Evolutionary conservation across 2,329 filamentous ascomycete species (phyloP), one percentile per base, ranked within the genome.

Genomic region (Annulohypoxylon truncatum): DNA sequence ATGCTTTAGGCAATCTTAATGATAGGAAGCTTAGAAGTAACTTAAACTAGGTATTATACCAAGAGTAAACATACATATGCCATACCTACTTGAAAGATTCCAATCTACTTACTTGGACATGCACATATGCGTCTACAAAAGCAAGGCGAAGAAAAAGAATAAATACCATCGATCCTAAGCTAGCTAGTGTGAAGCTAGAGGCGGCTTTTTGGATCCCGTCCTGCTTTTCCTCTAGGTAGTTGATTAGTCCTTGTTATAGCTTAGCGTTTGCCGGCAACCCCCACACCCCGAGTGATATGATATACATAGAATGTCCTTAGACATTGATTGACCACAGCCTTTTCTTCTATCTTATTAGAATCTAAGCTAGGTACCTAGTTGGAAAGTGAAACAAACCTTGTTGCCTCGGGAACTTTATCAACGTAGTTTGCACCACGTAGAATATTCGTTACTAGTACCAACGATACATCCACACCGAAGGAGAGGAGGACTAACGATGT

Each of bases 231-330:
- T 20, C 3, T 44, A 24, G 12, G 29, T 31, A 31, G 29, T 12
- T 31, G 15, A 42, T 18, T 42, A 42, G 4, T 20, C 10, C 20
- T 38, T 10, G 7, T 42, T 42, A n/a, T 15, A 35, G 47, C 46
- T 15, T 61, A 68, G 65, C 20, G 33, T 58, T 18, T 26, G 26
- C 24, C 65, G 61, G 65, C 28, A 62, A 47, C 65, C 65, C 65
- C 65, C 61, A 68, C 65, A 59, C 62, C 48, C 65, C 65, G 52
- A 47, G 31, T 51, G 48, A 10, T 44, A 61, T 67, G 64, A 64
- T 67, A 60, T 54, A 48, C 60, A 60, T 50, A 53, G 55, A 60
- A 18, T 48, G 55, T 54, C 33, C 26, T 28, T 12, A 42, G 40
- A 28, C 13, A 46, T 29, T 42, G 29, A 40, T 15, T 44, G 55